Conservation (phyloP, 73 alveolate species). For the Paramecium caudatum region DNA sequence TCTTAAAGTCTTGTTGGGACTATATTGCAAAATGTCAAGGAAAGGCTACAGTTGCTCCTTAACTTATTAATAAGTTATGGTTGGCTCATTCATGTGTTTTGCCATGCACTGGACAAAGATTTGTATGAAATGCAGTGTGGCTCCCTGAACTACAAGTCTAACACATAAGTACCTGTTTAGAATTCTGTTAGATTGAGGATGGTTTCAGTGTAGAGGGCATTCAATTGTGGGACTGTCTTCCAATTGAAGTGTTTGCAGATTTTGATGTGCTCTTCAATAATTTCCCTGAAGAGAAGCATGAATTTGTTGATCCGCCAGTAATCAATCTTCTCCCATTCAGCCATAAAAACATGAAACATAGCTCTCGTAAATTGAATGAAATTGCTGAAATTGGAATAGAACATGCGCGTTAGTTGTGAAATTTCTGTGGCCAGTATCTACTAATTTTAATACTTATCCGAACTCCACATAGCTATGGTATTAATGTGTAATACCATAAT, state of each 20-base stretch:
- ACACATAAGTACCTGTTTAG: not conserved
- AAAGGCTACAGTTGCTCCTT: not conserved
- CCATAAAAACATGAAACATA: conserved; percentile 39
- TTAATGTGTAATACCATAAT: conserved; percentile 15
- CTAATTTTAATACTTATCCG: conserved; percentile 55
- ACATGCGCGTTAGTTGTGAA: conserved; percentile 5
- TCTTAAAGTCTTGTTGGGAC: conserved; percentile 44
- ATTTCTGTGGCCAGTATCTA: conserved; percentile 27
- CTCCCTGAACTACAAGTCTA: conserved; percentile 12
- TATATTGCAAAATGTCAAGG: not conserved
- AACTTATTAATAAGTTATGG: not conserved
- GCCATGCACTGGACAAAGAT: conserved; percentile 16
- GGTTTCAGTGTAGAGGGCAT: not conserved
- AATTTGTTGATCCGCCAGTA: conserved; percentile 64
- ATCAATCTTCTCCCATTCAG: conserved; percentile 69
- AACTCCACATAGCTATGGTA: conserved; percentile 59
- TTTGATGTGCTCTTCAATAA: conserved; percentile 37
- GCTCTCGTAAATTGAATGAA: conserved; percentile 43
- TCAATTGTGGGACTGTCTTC: conserved; percentile 3
- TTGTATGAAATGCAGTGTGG: conserved; percentile 24
- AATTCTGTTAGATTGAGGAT: not conserved
- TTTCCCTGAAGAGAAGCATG: conserved; percentile 58
- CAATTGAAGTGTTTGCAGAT: conserved; percentile 35
- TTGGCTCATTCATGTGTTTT: conserved; percentile 26
- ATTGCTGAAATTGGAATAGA: not conserved